Evolutionary conservation across 1,139 yeast species (phyloP), one percentile per base, ranked within the genome.

Genomic region (Pichia sorboxylosa): DNA sequence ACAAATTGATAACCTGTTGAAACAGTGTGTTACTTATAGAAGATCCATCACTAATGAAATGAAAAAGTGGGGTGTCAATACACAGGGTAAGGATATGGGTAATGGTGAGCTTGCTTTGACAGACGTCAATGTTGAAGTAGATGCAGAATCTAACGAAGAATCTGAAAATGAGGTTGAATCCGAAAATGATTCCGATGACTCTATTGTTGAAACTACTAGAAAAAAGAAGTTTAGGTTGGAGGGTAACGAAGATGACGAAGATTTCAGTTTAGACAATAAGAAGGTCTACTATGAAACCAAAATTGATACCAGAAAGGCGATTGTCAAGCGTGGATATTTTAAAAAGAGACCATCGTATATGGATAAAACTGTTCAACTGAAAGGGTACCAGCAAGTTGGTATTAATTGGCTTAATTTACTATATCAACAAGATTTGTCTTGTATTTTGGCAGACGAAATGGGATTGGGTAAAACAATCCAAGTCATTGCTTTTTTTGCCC

Each of bases 391-490:
- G 60, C 90, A 85, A 48, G 94, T 90, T 14, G 99, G 99, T 31
- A 62, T 92, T 35, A 90, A 90, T 53, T 92, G 99, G 99, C 63
- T 92, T 35, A 69, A 78, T 43, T 56, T 90, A 35, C 63, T 92
- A 25, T 90, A 87, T 54, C 73, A 71, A 38, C 73, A 81, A 48
- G 69, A 73, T 17, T 63, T 90, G 36, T 84, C 96, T 7, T 87
- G 98, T 58, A 90, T 90, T 37, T 63, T 90, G 31, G 99, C 98
- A 0, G 99, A 90, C 58, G 99, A 90, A 55, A 85, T 87, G 97
- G 97, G 97, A 10, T 63, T 90, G 32, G 98, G 98, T 37, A 90
- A 90, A 53, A 90, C 97, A 0, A 81, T 94, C 55, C 97, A 90
- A 58, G 94, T 90, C 19, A 85, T 90, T 57, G 70, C 96, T n/a